These are phyloP conservation scores for Linnemannia zychae DNA, from an alignment of 192 early-diverging fungal species.

Conservation along the genomic window DNA sequence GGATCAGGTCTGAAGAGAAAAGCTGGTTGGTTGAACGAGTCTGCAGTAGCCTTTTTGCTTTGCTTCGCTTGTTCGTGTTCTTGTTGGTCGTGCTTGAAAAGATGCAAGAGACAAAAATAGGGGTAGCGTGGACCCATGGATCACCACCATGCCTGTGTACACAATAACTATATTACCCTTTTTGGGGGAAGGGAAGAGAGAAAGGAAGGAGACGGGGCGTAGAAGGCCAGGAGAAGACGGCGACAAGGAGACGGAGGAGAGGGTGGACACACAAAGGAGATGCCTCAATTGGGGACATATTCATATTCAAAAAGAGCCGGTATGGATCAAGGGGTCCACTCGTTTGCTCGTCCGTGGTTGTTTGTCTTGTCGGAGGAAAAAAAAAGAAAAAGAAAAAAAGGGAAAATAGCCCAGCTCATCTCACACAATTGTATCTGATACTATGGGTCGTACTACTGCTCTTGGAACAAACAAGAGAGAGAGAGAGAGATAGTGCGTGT, in stretches of 20 bases:
- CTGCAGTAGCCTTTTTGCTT: not conserved
- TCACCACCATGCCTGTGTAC: not conserved
- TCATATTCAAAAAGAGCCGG: slow-evolving; percentile 4
- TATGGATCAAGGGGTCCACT: slow-evolving; percentile 10
- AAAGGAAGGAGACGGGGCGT: not conserved
- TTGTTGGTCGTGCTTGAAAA: not conserved
- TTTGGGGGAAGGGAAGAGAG: not conserved
- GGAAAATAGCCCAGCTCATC: not conserved
- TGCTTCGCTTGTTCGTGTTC: not conserved
- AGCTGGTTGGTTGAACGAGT: not conserved
- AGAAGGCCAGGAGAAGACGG: not conserved
- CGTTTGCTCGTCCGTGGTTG: not conserved
- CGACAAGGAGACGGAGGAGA: not conserved
- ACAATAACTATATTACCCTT: not conserved
- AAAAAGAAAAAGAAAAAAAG: too few relatives aligned
- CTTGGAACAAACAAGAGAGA: not conserved
- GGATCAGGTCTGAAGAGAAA: too few relatives aligned
- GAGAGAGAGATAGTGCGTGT: not conserved
- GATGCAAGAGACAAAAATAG: not conserved
- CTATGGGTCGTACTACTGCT: not conserved
- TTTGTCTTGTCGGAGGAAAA: not conserved
- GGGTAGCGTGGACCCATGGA: slow-evolving; percentile 1
- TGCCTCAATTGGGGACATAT: not conserved
- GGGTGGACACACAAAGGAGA: not conserved
- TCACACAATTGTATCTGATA: not conserved